Conservation (phyloP, 2,329 filamentous ascomycete species). For the Tolypocladium ophioglossoides region DNA sequence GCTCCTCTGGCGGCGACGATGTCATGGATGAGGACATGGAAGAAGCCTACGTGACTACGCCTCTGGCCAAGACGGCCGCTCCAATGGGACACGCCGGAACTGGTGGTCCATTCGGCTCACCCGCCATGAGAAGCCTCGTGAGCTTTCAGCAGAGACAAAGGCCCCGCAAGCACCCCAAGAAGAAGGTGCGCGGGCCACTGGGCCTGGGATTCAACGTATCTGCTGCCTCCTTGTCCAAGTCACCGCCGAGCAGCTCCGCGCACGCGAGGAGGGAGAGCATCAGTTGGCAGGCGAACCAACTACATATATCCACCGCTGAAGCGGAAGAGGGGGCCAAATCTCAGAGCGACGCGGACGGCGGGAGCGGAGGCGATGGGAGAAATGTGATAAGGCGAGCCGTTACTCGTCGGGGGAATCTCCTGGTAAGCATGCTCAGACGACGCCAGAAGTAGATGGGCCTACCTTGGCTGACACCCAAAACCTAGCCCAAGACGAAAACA, state of each 20-base stretch:
- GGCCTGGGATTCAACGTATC: slow-evolving; percentile 40
- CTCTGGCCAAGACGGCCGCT: slow-evolving; percentile 56
- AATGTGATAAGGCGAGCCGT: slow-evolving; percentile 76
- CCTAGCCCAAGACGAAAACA: slow-evolving; percentile 85
- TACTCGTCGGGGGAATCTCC: slow-evolving; percentile 75
- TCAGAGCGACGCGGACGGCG: slow-evolving; percentile 47
- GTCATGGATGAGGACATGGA: slow-evolving; percentile 66
- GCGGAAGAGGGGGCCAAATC: slow-evolving; percentile 55
- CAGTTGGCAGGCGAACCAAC: slow-evolving; percentile 78
- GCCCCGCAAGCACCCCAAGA: slow-evolving; percentile 56
- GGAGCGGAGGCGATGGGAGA: slow-evolving; percentile 40
- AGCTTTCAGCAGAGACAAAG: slow-evolving; percentile 74
- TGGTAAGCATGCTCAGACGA: slow-evolving; percentile 40
- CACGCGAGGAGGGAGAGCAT: slow-evolving; percentile 73
- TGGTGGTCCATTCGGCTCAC: slow-evolving; percentile 54
- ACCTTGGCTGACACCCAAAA: background rate
- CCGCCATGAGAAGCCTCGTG: slow-evolving; percentile 64
- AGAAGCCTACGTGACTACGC: slow-evolving; percentile 73
- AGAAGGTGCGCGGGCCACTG: slow-evolving; percentile 37
- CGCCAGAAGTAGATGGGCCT: background rate
- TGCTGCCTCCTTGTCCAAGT: slow-evolving; percentile 48
- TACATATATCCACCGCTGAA: slow-evolving; percentile 70
- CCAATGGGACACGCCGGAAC: slow-evolving; percentile 36
- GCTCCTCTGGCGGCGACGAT: slow-evolving; percentile 59
- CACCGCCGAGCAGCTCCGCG: slow-evolving; percentile 50